Percentiles rank a stretch among this genome's conserved stretches.
phyloP scores from a whole-genome alignment of 345 rosid species.

The Arabis alpina region DNA sequence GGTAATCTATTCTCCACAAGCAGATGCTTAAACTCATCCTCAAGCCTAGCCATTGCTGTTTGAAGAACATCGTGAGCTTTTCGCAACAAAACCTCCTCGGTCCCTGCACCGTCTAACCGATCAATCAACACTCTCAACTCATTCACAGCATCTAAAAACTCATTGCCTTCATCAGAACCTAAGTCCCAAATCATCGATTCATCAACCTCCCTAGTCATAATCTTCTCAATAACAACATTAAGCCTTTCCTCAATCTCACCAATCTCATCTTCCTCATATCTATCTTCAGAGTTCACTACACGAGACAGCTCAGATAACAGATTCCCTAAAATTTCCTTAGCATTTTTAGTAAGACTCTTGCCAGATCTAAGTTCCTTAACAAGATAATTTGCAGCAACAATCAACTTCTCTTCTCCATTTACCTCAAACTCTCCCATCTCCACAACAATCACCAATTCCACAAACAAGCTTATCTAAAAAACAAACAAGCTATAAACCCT shows the following conservation, averaged over 20 bases:
- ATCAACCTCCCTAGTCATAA: constrained; percentile 68
- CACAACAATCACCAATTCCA: constrained; percentile 25
- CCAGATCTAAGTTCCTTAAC: constrained; percentile 61
- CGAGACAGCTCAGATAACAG: constrained; percentile 64
- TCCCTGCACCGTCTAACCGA: constrained; percentile 53
- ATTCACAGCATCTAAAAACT: constrained; percentile 62
- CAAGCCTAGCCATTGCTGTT: constrained; percentile 83
- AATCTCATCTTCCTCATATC: constrained; percentile 38
- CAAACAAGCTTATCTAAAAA: not conserved
- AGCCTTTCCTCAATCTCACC: constrained; percentile 56
- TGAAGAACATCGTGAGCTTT: constrained; percentile 84
- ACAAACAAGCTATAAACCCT: not conserved
- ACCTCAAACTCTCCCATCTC: constrained; percentile 57
- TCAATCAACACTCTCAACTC: constrained; percentile 61
- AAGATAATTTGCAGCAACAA: constrained; percentile 69
- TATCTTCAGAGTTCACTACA: constrained; percentile 45
- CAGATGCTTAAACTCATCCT: constrained; percentile 77
- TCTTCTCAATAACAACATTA: constrained; percentile 61
- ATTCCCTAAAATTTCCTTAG: constrained; percentile 61
- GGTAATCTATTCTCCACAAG: constrained; percentile 69
- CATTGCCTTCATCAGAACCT: constrained; percentile 53
- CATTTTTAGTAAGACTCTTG: constrained; percentile 58
- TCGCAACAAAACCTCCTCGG: constrained; percentile 49
- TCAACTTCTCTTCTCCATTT: constrained; percentile 64
- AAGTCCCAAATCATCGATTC: constrained; percentile 81